A percentile compares a stretch with the other conserved stretches of the same genome.
Evolutionary conservation across 2,329 filamentous ascomycete genomes (phyloP).

Genomic region (Rhynchosporium secalis): DNA sequence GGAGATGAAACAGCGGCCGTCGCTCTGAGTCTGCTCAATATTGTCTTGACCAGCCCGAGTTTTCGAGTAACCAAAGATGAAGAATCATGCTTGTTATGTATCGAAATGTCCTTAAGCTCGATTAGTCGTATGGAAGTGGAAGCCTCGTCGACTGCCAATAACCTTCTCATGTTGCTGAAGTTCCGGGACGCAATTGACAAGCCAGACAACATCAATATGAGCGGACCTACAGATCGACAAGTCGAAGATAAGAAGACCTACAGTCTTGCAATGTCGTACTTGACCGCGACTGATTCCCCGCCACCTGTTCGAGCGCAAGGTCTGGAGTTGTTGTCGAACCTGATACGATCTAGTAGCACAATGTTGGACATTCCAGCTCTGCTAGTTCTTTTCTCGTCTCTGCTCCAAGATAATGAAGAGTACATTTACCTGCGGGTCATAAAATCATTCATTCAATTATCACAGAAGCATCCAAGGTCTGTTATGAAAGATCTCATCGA

Average conservation of each 20-base stretch:
- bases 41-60: constrained; percentile 57
- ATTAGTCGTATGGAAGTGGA: constrained; percentile 43
- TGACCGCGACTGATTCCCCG: constrained; percentile 60
- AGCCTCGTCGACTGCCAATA: constrained; percentile 54
- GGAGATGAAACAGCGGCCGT: constrained; percentile 52
- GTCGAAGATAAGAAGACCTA: constrained; percentile 64
- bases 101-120: constrained; percentile 52
- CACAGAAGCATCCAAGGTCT: constrained; percentile 60
- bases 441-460: constrained; percentile 60
- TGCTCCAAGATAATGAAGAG: constrained; percentile 67
- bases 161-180: constrained; percentile 55
- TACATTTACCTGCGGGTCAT: constrained; percentile 71
- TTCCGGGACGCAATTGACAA: constrained; percentile 57
- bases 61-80: constrained; percentile 52
- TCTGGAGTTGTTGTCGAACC: constrained; percentile 56
- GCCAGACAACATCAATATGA: constrained; percentile 13
- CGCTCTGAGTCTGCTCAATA: constrained; percentile 60
- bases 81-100: constrained; percentile 43
- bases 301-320: constrained; percentile 68
- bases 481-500: constrained; percentile 64
- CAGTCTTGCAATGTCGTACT: constrained; percentile 62
- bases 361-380: constrained; percentile 67
- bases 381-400: constrained; percentile 61
- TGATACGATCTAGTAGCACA: constrained; percentile 57
- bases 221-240: constrained; percentile 44